These are phyloP conservation scores for Apiotrichum siamense DNA, from an alignment of 1,284 basidiomycete genomes.

Conservation along the genomic window DNA sequence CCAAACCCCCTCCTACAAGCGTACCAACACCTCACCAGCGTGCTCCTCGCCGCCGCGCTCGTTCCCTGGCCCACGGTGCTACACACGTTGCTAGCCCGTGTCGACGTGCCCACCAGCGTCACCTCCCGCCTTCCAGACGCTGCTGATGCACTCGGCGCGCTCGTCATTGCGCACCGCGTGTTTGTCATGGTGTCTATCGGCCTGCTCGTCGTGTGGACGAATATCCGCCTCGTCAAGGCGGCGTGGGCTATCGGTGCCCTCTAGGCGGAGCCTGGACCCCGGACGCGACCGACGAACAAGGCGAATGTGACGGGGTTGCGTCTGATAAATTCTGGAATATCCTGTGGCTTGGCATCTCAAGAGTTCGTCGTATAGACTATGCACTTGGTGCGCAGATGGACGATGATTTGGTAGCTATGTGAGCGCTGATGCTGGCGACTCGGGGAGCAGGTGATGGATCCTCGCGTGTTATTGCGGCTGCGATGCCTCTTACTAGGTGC, in stretches of 20 bases:
- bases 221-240: slow-evolving; percentile 15
- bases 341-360: too few relatives aligned
- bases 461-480: too few relatives aligned
- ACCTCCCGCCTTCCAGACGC: background rate
- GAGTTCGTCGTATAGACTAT: background rate
- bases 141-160: background rate
- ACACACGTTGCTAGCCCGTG: too few relatives aligned
- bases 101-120: background rate
- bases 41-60: background rate
- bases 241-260: slow-evolving; percentile 18
- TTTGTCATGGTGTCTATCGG: slow-evolving; percentile 7
- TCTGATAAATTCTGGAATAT: too few relatives aligned
- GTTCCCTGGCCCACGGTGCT: background rate
- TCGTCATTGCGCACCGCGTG: background rate
- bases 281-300: too few relatives aligned
- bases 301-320: background rate
- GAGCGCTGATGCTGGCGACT: too few relatives aligned
- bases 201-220: slow-evolving; percentile 13
- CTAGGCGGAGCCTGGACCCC: background rate
- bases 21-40: slow-evolving; percentile 4
- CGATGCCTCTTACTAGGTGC: too few relatives aligned
- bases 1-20: slow-evolving; percentile 6
- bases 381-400: too few relatives aligned
- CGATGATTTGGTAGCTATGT: too few relatives aligned
- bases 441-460: too few relatives aligned